Percentiles rank a stretch among this genome's conserved stretches.
These are phyloP conservation scores for Phytophthora nicotianae DNA, from an alignment of 352 stramenopile species.

Conservation along the genomic window DNA sequence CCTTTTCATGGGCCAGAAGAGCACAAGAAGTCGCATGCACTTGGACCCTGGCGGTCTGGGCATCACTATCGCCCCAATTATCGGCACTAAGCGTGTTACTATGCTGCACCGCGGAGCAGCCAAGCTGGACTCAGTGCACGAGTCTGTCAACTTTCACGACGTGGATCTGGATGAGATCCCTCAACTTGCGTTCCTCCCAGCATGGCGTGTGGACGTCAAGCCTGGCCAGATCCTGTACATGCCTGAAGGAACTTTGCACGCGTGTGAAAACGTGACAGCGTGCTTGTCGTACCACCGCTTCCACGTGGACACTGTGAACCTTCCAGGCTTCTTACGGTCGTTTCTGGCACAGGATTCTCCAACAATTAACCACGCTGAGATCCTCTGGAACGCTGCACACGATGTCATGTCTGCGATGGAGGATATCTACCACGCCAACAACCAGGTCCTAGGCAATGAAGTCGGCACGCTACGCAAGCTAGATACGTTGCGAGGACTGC, in stretches of 20 bases:
- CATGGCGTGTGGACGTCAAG: slow-evolving; percentile 88
- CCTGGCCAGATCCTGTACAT: slow-evolving; percentile 95
- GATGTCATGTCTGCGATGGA: slow-evolving; percentile 90
- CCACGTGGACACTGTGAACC: slow-evolving; percentile 93
- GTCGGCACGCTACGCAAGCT: slow-evolving; percentile 64
- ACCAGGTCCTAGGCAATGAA: slow-evolving; percentile 41
- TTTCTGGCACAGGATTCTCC: slow-evolving; percentile 91
- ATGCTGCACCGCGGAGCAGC: slow-evolving; percentile 76
- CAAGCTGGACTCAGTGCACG: slow-evolving; percentile 87
- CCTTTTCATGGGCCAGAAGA: slow-evolving; percentile 93
- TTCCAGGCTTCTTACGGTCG: slow-evolving; percentile 88
- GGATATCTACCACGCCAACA: slow-evolving; percentile 69
- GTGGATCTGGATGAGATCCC: slow-evolving; percentile 88
- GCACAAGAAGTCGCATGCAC: slow-evolving; percentile 91
- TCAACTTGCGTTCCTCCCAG: slow-evolving; percentile 86
- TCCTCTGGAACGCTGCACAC: slow-evolving; percentile 92
- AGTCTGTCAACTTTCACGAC: slow-evolving; percentile 80
- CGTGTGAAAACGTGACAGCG: slow-evolving; percentile 92
- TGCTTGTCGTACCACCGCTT: slow-evolving; percentile 95
- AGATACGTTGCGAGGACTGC: slow-evolving; percentile 66
- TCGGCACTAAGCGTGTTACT: slow-evolving; percentile 79
- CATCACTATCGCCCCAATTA: slow-evolving; percentile 94
- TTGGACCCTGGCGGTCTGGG: slow-evolving; percentile 90
- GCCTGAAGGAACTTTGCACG: slow-evolving; percentile 93
- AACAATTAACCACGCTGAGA: slow-evolving; percentile 91